Base-by-base conservation (phyloP, 129 eudicot genomes). In the Rutidosis leptorrhynchoides region DNA sequence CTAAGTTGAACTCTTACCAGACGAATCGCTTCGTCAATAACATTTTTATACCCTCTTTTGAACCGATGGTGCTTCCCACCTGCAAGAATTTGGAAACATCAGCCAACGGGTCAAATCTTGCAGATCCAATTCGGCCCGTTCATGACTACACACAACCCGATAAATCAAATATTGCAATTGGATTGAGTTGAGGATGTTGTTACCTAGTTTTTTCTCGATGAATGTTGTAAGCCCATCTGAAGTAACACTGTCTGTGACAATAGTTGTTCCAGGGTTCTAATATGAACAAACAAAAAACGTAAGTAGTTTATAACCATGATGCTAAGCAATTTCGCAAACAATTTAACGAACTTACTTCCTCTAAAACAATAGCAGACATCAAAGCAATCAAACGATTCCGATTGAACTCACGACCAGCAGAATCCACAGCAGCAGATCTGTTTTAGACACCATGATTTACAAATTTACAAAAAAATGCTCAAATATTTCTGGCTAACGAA, bases 361-460 rank as follows among this genome's bases (percentile, higher is more conserved):
- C 99, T 62, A 89, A 72, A 71, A 89, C 87, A 70, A 93, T 93
- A 33, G 99, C 99, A 72, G 99, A 84, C 92, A 89, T 83, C 45
- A 93, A 82, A 72, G 99, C 99, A 65, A 93, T 89, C 65, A 93
- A 71, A 65, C 95, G 96, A 30, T 93, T 93, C 48, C 96, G 76
- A 67, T 93, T 93, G 26, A 93, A 74, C 82, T 93, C 99, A 66
- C 88, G 89, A 20, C 99, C 99, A 65, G 78, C 74, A 65, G 92
- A 93, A 80, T 93, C 99, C 77, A 93, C 99, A 55, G 99, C 99
- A 59, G 96, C 99, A 82, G 96, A 93, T 77, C 99, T 93, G 73
- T 32, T 57, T 67, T 57, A 77, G 80, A 67, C 21, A 71, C 68
- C 40, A 26, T 19, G 30, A 76, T 58, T 55, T 26, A 20, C 45